phyloP scores from a whole-genome alignment of 164 flowering plant species.

The Vitis rotundifolia region DNA sequence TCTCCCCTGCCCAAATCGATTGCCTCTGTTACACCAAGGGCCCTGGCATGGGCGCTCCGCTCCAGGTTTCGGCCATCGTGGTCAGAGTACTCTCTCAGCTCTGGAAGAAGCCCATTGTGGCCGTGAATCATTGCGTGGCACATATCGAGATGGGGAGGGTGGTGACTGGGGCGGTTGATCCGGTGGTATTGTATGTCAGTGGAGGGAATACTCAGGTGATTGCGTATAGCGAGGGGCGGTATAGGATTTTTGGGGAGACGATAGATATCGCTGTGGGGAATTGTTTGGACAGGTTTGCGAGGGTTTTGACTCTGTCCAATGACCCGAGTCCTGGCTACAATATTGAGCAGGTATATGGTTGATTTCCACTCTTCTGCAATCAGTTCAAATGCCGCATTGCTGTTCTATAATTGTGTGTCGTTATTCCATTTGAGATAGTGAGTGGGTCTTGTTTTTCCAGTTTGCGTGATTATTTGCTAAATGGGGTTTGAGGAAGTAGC shows the following conservation, averaged over 20 bases:
- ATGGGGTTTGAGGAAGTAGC: no score
- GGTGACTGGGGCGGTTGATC: conserved; percentile 92
- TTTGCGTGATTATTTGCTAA: no score
- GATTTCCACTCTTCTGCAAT: no score
- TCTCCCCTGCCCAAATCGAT: conserved; percentile 67
- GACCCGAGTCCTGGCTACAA: conserved; percentile 98
- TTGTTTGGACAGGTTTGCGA: conserved; percentile 93
- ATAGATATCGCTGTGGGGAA: conserved; percentile 98
- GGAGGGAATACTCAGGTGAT: conserved; percentile 98
- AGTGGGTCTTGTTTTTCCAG: no score
- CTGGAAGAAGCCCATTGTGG: conserved; percentile 94
- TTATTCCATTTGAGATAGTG: not conserved
- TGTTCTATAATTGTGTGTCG: not conserved
- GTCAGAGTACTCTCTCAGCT: conserved; percentile 77
- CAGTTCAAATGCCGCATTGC: no score
- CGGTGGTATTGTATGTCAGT: conserved; percentile 94
- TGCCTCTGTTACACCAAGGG: conserved; percentile 98
- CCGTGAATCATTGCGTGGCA: conserved; percentile 95
- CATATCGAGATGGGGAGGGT: conserved; percentile 97
- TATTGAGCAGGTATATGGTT: conserved; percentile 79
- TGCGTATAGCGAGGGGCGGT: conserved; percentile 90
- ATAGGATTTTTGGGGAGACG: conserved; percentile 94
- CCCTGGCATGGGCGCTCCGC: conserved; percentile 98
- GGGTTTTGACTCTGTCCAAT: conserved; percentile 82
- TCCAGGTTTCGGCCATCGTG: conserved; percentile 81